Evolutionary conservation across 2,329 filamentous ascomycete genomes (phyloP).

Genomic region (Colletotrichum limetticola): DNA sequence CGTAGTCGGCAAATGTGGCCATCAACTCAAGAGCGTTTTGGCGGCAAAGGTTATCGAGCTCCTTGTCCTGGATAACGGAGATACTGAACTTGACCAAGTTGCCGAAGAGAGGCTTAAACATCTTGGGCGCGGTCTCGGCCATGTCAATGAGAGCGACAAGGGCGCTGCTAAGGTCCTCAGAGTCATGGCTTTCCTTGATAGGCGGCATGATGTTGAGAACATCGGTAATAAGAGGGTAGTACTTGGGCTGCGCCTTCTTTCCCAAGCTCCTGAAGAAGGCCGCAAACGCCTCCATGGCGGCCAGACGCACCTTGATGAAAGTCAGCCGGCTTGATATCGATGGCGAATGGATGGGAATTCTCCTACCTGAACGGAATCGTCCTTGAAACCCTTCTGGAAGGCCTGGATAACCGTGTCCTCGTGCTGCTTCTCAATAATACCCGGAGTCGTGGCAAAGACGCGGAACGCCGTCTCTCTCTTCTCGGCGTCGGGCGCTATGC

Average conservation of each 20-base stretch:
- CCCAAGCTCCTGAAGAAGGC: constrained; percentile 92
- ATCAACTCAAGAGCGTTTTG: constrained; percentile 97
- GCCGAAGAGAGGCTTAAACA: constrained; percentile 96
- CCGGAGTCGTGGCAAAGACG: constrained; percentile 94
- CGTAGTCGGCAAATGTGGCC: constrained; percentile 97
- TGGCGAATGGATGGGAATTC: background rate
- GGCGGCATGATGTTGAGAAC: constrained; percentile 95
- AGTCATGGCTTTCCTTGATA: constrained; percentile 90
- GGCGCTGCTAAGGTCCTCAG: constrained; percentile 89
- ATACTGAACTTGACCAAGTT: constrained; percentile 93
- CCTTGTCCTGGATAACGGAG: constrained; percentile 95
- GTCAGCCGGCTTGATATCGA: background rate
- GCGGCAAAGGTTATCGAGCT: constrained; percentile 86
- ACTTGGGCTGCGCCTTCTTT: constrained; percentile 91
- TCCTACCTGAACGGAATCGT: constrained; percentile 80
- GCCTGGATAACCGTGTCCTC: constrained; percentile 89
- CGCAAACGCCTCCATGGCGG: constrained; percentile 96
- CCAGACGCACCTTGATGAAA: constrained; percentile 77
- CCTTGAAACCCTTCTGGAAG: constrained; percentile 92
- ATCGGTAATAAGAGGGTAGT: constrained; percentile 86
- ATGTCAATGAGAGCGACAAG: constrained; percentile 93
- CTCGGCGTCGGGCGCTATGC: constrained; percentile 83
- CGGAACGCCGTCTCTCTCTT: constrained; percentile 94
- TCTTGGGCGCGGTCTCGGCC: constrained; percentile 92
- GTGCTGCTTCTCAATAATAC: constrained; percentile 95